These are phyloP conservation scores for Ogataea nakhonphanomensis DNA, from an alignment of 805 yeast genomes.

Conservation along the genomic window DNA sequence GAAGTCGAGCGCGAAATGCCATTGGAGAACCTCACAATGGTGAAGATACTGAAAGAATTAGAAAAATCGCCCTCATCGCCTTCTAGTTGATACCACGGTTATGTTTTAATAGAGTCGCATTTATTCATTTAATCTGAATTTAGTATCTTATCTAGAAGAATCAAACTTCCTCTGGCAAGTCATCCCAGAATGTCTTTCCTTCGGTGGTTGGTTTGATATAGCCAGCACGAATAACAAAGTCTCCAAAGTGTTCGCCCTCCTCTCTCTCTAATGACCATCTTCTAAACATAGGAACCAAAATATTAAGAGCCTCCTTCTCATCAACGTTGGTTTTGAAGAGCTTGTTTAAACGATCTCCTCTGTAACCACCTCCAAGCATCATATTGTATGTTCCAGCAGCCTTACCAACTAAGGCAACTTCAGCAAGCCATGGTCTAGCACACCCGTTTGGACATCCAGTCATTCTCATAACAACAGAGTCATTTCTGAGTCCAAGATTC, in stretches of 20 bases:
- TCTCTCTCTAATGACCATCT: constrained; percentile 90
- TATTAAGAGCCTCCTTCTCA: constrained; percentile 81
- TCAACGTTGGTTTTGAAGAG: constrained; percentile 82
- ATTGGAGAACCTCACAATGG: constrained; percentile 27
- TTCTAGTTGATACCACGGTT: neutral
- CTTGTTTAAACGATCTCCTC: constrained; percentile 90
- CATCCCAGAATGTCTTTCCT: constrained; percentile 94
- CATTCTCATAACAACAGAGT: constrained; percentile 95
- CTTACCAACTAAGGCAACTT: constrained; percentile 92
- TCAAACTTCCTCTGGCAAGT: constrained; percentile 73
- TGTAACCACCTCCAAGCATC: constrained; percentile 94
- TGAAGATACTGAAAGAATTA: constrained; percentile 29
- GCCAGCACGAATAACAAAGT: constrained; percentile 83
- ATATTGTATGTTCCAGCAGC: constrained; percentile 91
- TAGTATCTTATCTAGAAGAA: no score
- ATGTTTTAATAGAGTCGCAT: constrained; percentile 1
- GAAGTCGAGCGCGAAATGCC: constrained; percentile 42
- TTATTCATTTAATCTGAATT: neutral
- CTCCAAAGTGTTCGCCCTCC: constrained; percentile 95
- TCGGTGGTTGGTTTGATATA: constrained; percentile 83
- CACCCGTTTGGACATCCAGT: constrained; percentile 99
- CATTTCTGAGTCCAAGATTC: constrained; percentile 90
- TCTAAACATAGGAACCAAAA: constrained; percentile 82
- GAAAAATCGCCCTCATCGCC: constrained; percentile 12
- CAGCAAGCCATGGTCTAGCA: constrained; percentile 98